phyloP scores from a whole-genome alignment of 2,329 filamentous ascomycete species.

The Fusarium paranaense region DNA sequence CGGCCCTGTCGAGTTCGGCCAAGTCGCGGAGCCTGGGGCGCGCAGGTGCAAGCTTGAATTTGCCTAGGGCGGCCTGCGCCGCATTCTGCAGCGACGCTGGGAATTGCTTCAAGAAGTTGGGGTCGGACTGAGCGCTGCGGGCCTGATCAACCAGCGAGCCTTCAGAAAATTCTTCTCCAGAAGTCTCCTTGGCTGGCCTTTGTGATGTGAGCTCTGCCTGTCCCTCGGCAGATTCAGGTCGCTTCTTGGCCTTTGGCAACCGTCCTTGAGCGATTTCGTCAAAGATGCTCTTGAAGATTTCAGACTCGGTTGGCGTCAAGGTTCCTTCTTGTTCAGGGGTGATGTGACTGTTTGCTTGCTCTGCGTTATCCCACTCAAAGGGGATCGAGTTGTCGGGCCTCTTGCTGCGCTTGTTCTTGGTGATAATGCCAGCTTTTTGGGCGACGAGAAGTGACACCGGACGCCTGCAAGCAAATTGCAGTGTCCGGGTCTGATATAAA shows the following conservation, averaged over 20 bases:
- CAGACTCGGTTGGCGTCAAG: conserved; percentile 68
- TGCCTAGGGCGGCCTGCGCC: conserved; percentile 53
- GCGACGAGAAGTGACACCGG: conserved; percentile 38
- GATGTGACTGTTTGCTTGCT: conserved; percentile 42
- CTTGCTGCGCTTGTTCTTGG: conserved; percentile 14
- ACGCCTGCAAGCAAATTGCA: conserved; percentile 46
- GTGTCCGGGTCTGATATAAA: conserved; percentile 78
- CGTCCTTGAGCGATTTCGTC: conserved; percentile 54
- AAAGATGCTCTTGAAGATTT: conserved; percentile 70
- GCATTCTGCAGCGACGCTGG: conserved; percentile 54
- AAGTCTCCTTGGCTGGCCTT: background rate
- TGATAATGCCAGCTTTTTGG: conserved; percentile 37
- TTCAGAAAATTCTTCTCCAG: conserved; percentile 17
- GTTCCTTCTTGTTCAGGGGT: conserved; percentile 54
- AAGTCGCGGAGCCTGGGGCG: conserved; percentile 40
- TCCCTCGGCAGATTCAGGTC: conserved; percentile 6
- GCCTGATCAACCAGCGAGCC: conserved; percentile 50
- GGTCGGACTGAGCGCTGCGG: conserved; percentile 47
- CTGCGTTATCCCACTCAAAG: conserved; percentile 63
- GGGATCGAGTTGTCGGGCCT: conserved; percentile 58
- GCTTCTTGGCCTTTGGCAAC: conserved; percentile 46
- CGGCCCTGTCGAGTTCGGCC: conserved; percentile 47
- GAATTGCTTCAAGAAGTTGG: conserved; percentile 53
- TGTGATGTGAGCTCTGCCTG: conserved; percentile 1
- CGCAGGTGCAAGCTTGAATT: conserved; percentile 51